These are phyloP conservation scores for Phytopythium litorale DNA, from an alignment of 352 stramenopile species.

Conservation along the genomic window DNA sequence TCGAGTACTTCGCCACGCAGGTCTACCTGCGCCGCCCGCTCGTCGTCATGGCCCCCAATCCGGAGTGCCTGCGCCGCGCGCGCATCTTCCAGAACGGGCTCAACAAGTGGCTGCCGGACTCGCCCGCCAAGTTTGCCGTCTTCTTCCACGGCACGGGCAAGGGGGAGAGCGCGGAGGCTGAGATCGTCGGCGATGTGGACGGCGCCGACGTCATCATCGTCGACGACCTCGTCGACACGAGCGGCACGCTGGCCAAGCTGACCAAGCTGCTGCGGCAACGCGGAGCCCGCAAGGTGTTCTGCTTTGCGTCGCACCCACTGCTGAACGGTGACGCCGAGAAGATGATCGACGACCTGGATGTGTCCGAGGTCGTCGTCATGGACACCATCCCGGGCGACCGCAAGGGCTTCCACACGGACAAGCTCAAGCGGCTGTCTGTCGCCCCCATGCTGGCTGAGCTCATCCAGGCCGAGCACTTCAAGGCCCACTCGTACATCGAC, in stretches of 20 bases:
- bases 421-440: slow-evolving; percentile 87
- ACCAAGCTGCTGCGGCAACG: slow-evolving; percentile 75
- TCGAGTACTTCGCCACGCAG: slow-evolving; percentile 91
- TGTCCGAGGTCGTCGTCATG: slow-evolving; percentile 88
- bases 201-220: slow-evolving; percentile 90
- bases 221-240: slow-evolving; percentile 91
- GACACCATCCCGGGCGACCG: slow-evolving; percentile 80
- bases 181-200: slow-evolving; percentile 88
- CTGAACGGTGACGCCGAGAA: slow-evolving; percentile 85
- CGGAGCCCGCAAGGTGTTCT: slow-evolving; percentile 87
- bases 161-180: slow-evolving; percentile 57
- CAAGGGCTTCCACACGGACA: slow-evolving; percentile 63
- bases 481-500: slow-evolving; percentile 89
- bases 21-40: slow-evolving; percentile 72
- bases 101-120: slow-evolving; percentile 85
- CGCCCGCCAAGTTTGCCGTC: slow-evolving; percentile 73
- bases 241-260: slow-evolving; percentile 76
- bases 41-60: slow-evolving; percentile 88
- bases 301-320: slow-evolving; percentile 89
- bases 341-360: slow-evolving; percentile 77
- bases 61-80: slow-evolving; percentile 78
- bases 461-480: slow-evolving; percentile 91
- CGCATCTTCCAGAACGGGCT: slow-evolving; percentile 84
- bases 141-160: slow-evolving; percentile 78
- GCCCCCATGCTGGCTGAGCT: slow-evolving; percentile 87